Conservation (phyloP, 2,329 filamentous ascomycete species). For the Niveomyces coronatus region DNA sequence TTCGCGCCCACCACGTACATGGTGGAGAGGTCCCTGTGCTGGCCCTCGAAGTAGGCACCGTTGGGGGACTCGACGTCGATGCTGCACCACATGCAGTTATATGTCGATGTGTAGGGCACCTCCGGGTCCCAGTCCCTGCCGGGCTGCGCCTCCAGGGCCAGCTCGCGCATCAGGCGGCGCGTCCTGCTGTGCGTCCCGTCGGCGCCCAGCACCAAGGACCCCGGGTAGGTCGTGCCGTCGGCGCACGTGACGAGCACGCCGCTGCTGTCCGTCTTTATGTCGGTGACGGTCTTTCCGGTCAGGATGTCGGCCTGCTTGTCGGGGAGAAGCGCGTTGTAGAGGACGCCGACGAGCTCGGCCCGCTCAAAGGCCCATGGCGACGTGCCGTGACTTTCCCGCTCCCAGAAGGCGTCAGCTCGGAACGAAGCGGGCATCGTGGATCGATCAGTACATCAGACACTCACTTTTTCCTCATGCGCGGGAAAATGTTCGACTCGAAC, state of each 20-base stretch:
- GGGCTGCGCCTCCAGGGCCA: conserved; percentile 12
- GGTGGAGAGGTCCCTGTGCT: conserved; percentile 14
- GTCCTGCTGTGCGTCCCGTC: conserved; percentile 29
- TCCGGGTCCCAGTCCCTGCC: conserved; percentile 1
- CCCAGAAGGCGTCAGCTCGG: neutral
- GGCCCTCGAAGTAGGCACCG: conserved; percentile 17
- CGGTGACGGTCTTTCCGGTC: neutral
- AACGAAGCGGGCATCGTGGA: neutral
- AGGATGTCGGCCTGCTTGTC: neutral
- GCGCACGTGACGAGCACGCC: neutral
- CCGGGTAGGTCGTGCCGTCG: conserved; percentile 17
- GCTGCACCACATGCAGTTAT: conserved; percentile 18
- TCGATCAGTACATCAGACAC: neutral
- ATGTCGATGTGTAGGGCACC: conserved; percentile 12
- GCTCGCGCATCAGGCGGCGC: conserved; percentile 22
- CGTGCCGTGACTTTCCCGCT: neutral
- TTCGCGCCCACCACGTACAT: conserved; percentile 19
- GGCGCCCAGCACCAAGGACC: conserved; percentile 28
- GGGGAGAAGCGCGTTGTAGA: neutral
- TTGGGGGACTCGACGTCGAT: too few relatives aligned
- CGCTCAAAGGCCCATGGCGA: neutral
- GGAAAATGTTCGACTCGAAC: neutral
- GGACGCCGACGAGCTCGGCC: neutral
- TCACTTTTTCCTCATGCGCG: neutral
- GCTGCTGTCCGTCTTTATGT: neutral